Base-by-base conservation (phyloP, 192 early-diverging fungal species). In the Backusella westeae region DNA sequence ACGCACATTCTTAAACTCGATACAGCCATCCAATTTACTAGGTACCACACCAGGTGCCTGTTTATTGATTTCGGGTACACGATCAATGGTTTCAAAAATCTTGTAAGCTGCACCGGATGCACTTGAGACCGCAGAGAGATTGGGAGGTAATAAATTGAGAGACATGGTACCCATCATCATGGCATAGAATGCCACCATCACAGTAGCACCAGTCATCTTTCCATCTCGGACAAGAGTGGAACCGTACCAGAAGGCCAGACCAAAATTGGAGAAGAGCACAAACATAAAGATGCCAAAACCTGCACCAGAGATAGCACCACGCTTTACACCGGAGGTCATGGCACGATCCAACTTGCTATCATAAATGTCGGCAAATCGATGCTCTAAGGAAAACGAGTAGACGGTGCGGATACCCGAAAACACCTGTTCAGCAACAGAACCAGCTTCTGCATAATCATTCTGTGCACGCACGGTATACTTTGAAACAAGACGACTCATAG, bases 211-310 rank as follows among this genome's bases (percentile, higher is more conserved):
- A 29, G 32, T 71, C 73, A 87, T 81, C n/a, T 75, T 70, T 1
- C 83, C 78, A 9, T 83, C 46, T 7, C 41, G 70, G 72, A 92
- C 88, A 34, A 91, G 84, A 42, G 75, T 80, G 49, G 89, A 77
- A 42, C 94, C 96, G 76, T 94, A 96, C 88, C 91, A 95, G 85
- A 94, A 94, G 10, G 94, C 90, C 23, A 96, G 86, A 2, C 89
- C 88, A 76, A 94, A 96, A 2, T 89, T 83, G 34, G 79, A 72
- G 72, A 93, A 97, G 53, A 96, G 82, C 72, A 91, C 80, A 36
- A 90, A 82, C 85, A 93, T 89, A 72, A 96, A 90, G 38, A 80
- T 76, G 10, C 92, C 96, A 85, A 93, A 85, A 23, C 93, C 89
- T 12, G 76, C 35, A 67, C 91, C 95, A 34, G 85, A 75, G 1